A percentile compares a stretch with the other conserved stretches of the same genome.
These are phyloP conservation scores for Ogataea allantospora DNA, from an alignment of 805 yeast species.

Conservation along the genomic window DNA sequence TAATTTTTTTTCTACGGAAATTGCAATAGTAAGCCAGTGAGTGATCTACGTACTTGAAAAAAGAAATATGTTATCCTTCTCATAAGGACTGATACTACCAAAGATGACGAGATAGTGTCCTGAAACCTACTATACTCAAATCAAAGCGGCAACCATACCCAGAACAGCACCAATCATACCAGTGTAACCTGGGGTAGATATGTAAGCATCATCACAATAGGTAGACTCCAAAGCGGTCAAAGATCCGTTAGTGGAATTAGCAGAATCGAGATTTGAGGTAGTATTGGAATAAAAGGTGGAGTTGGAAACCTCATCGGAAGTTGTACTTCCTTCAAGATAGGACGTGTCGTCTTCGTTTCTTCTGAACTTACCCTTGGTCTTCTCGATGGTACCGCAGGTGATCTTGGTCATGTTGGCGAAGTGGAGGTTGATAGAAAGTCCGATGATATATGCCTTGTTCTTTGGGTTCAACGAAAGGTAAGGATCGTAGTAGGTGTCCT, in stretches of 20 bases:
- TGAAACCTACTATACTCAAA: slow-evolving; percentile 10
- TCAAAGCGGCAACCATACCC: slow-evolving; percentile 26
- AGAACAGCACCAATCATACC: slow-evolving; percentile 24
- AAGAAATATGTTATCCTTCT: slow-evolving; percentile 15
- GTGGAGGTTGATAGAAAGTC: slow-evolving; percentile 56
- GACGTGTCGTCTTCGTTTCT: slow-evolving; percentile 24
- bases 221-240: slow-evolving; percentile 19
- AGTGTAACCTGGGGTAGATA: slow-evolving; percentile 13
- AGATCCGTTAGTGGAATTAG: slow-evolving; percentile 19
- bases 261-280: slow-evolving; percentile 6
- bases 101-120: slow-evolving; percentile 1
- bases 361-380: slow-evolving; percentile 28
- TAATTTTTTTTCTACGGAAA: background rate
- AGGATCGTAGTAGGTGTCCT: slow-evolving; percentile 60
- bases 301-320: slow-evolving; percentile 2
- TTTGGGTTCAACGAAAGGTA: slow-evolving; percentile 59
- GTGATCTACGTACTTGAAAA: slow-evolving; percentile 7
- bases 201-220: slow-evolving; percentile 23
- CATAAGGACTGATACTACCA: slow-evolving; percentile 5
- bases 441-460: slow-evolving; percentile 58
- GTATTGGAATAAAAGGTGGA: slow-evolving; percentile 9
- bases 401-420: slow-evolving; percentile 52
- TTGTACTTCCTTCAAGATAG: slow-evolving; percentile 14
- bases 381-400: slow-evolving; percentile 61
- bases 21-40: slow-evolving; percentile 2